These are phyloP conservation scores for Clarireedia hainanense DNA, from an alignment of 2,329 filamentous ascomycete genomes.

Conservation along the genomic window DNA sequence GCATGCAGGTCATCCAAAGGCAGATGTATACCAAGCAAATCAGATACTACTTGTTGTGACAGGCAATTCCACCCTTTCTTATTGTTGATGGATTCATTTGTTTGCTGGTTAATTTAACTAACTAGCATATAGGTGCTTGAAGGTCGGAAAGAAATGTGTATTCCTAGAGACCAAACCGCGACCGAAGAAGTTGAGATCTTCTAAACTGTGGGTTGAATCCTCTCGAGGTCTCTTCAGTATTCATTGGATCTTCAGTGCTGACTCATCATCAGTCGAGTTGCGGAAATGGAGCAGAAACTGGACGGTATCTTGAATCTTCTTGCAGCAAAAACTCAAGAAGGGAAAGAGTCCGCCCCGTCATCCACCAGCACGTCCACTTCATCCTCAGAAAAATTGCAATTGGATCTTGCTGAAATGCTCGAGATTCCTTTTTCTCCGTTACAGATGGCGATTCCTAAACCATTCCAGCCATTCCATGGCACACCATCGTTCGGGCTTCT, in stretches of 20 bases:
- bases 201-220: constrained; percentile 34
- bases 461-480: constrained; percentile 36
- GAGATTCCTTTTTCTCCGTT: background rate
- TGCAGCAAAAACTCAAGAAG: constrained; percentile 11
- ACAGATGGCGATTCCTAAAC: background rate
- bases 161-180: constrained; percentile 42
- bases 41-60: constrained; percentile 40
- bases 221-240: background rate
- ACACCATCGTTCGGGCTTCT: constrained; percentile 38
- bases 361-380: background rate
- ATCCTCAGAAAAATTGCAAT: background rate
- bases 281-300: constrained; percentile 29
- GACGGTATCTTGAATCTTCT: constrained; percentile 19
- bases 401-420: background rate
- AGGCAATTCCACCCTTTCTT: constrained; percentile 43
- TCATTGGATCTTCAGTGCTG: background rate
- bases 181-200: constrained; percentile 39
- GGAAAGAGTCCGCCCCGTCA: constrained; percentile 1
- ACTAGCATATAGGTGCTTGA: constrained; percentile 10
- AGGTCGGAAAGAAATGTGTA: constrained; percentile 26
- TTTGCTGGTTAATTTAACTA: constrained; percentile 34
- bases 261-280: constrained; percentile 22
- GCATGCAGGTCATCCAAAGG: constrained; percentile 46
- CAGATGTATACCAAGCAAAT: constrained; percentile 42
- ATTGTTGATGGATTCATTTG: constrained; percentile 27